Conservation (phyloP, 83 land plant species). For the Picea mariana region DNA sequence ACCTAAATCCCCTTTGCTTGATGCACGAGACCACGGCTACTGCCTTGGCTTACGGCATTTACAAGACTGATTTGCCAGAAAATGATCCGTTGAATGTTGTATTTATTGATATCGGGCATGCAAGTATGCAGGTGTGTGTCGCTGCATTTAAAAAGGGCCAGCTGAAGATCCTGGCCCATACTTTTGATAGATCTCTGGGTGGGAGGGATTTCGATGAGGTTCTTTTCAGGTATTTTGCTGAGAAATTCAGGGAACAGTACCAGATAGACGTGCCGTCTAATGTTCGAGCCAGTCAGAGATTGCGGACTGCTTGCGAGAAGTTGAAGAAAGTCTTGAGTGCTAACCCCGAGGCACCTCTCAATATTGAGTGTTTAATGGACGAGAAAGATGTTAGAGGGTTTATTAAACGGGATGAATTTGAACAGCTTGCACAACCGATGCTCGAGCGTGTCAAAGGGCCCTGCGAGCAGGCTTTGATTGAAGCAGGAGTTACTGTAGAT, state of each 20-base stretch:
- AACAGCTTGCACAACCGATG: conserved; percentile 58
- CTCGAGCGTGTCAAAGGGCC: conserved; percentile 73
- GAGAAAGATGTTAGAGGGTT: conserved; percentile 92
- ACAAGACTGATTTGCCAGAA: conserved; percentile 71
- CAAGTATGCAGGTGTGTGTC: conserved; percentile 85
- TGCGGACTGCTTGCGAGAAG: conserved; percentile 89
- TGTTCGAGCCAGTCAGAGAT: conserved; percentile 58
- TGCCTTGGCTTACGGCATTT: conserved; percentile 89
- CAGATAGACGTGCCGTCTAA: conserved; percentile 69
- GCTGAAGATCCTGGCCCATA: conserved; percentile 66
- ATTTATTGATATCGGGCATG: conserved; percentile 93
- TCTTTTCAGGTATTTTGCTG: conserved; percentile 77
- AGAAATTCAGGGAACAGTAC: conserved; percentile 63
- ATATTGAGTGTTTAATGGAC: conserved; percentile 97
- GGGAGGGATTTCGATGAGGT: conserved; percentile 95
- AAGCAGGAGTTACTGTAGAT: conserved; percentile 56
- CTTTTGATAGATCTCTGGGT: conserved; percentile 77
- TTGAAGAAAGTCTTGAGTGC: conserved; percentile 95
- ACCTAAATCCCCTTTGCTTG: conserved; percentile 71
- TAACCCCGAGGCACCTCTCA: conserved; percentile 84
- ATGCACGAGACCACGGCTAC: conserved; percentile 95
- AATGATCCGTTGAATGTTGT: conserved; percentile 64
- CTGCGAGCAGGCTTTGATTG: conserved; percentile 66
- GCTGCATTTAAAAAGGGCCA: conserved; percentile 73
- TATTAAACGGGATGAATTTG: conserved; percentile 97